Percentiles rank a stretch among this genome's conserved stretches.
Evolutionary conservation across 2,329 filamentous ascomycete species (phyloP).

Genomic region (Purpureocillium lavendulum): DNA sequence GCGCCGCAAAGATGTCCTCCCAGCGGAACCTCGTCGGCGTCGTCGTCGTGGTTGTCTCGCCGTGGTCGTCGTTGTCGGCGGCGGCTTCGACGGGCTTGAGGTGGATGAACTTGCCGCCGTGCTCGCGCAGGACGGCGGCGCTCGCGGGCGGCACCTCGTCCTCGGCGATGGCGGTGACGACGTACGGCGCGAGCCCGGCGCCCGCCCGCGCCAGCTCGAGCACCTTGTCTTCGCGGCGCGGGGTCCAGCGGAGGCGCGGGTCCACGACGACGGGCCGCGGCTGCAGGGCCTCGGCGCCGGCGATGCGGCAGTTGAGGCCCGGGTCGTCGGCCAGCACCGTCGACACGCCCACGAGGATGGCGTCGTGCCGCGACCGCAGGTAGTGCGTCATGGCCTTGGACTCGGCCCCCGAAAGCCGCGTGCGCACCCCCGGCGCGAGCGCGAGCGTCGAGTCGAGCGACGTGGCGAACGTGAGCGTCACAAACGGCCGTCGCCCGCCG

Average conservation of each 20-base stretch:
- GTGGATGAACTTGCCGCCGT: constrained; percentile 44
- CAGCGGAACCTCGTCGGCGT: constrained; percentile 46
- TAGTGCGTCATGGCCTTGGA: constrained; percentile 93
- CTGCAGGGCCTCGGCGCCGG: constrained; percentile 48
- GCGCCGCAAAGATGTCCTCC: constrained; percentile 50
- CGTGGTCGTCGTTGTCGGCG: no score
- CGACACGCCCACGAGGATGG: constrained; percentile 76
- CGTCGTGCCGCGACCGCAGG: constrained; percentile 72
- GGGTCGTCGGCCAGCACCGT: constrained; percentile 83
- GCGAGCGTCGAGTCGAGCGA: constrained; percentile 80
- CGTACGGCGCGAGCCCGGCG: constrained; percentile 63
- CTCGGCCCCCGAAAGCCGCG: constrained; percentile 69
- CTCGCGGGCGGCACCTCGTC: constrained; percentile 36
- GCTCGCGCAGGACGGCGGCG: constrained; percentile 30
- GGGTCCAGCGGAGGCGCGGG: constrained; percentile 65
- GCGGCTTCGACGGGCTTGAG: constrained; percentile 15
- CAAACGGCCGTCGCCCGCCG: constrained; percentile 37
- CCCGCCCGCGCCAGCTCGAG: constrained; percentile 55
- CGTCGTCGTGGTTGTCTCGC: no score
- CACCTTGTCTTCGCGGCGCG: constrained; percentile 53
- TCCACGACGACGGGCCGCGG: constrained; percentile 80
- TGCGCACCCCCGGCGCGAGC: constrained; percentile 70
- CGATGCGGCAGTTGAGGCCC: constrained; percentile 71
- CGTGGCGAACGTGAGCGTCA: constrained; percentile 84
- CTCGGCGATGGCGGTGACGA: constrained; percentile 46